Percentiles rank a stretch among this genome's conserved stretches.
These are phyloP conservation scores for Abrus precatorius DNA, from an alignment of 306 rosid genomes.

Conservation along the genomic window DNA sequence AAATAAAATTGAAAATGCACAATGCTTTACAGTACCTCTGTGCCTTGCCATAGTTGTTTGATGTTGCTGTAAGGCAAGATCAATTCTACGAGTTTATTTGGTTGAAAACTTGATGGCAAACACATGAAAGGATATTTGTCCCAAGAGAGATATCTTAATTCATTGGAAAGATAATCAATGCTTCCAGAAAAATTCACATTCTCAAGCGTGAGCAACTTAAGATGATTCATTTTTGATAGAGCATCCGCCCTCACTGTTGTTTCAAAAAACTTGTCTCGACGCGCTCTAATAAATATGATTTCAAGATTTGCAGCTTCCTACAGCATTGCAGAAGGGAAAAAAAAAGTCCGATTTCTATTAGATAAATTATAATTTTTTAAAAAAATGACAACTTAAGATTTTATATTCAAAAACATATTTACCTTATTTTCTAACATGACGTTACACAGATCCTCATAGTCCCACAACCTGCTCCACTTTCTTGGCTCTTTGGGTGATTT, in stretches of 20 bases:
- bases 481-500: slow-evolving; percentile 42
- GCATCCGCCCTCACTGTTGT: background rate
- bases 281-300: background rate
- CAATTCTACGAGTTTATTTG: background rate
- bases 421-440: slow-evolving; percentile 9
- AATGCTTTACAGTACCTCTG: background rate
- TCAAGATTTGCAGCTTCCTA: background rate
- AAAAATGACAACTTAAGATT: background rate
- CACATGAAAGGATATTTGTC: background rate
- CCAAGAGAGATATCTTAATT: background rate
- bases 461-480: slow-evolving; percentile 43
- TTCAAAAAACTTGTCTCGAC: background rate
- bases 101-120: slow-evolving; percentile 34
- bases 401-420: background rate
- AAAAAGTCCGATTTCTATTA: background rate
- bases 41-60: slow-evolving; percentile 35
- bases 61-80: background rate
- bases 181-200: background rate
- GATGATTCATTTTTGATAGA: background rate
- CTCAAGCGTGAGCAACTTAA: background rate
- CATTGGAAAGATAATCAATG: background rate
- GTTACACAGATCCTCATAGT: background rate
- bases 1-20: background rate
- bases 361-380: too few species aligned
- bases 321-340: background rate